These are phyloP conservation scores for Conringia planisiliqua DNA, from an alignment of 345 rosid species.

Conservation along the genomic window DNA sequence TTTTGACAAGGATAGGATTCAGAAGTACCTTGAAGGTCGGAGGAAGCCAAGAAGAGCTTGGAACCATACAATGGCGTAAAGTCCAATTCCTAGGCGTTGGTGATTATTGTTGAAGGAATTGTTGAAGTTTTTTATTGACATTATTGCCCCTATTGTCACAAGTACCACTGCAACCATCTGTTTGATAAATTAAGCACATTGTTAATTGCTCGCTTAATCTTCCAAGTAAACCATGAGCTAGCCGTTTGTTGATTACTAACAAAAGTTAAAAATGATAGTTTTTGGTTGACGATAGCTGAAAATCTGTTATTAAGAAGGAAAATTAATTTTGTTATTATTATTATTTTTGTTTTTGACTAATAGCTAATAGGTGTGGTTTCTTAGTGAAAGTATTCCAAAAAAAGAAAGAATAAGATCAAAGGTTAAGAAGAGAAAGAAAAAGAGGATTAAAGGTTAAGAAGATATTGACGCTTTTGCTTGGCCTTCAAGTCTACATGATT, in stretches of 20 bases:
- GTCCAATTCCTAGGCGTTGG: conserved; percentile 64
- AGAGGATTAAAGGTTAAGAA: neutral
- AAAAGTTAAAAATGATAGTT: neutral
- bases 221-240: conserved; percentile 8
- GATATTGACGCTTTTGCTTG: conserved; percentile 18
- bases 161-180: conserved; percentile 62
- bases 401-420: neutral
- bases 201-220: neutral
- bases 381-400: neutral
- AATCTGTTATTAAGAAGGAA: neutral
- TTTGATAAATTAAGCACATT: neutral
- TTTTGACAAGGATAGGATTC: neutral
- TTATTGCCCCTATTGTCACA: conserved; percentile 57
- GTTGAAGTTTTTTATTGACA: conserved; percentile 73
- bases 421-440: neutral
- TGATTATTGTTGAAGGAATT: conserved; percentile 75
- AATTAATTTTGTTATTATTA: neutral
- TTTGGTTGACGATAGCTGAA: neutral
- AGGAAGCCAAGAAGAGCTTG: conserved; percentile 62
- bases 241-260: neutral
- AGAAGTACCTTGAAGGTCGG: conserved; percentile 61
- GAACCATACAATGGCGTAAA: conserved; percentile 68
- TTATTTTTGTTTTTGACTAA: neutral
- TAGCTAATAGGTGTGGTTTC: neutral
- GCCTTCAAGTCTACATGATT: conserved; percentile 32